Evolutionary conservation across 1,139 yeast genomes (phyloP), one percentile per base, ranked within the genome.

Genomic region (Sugiyamaella pinicola): DNA sequence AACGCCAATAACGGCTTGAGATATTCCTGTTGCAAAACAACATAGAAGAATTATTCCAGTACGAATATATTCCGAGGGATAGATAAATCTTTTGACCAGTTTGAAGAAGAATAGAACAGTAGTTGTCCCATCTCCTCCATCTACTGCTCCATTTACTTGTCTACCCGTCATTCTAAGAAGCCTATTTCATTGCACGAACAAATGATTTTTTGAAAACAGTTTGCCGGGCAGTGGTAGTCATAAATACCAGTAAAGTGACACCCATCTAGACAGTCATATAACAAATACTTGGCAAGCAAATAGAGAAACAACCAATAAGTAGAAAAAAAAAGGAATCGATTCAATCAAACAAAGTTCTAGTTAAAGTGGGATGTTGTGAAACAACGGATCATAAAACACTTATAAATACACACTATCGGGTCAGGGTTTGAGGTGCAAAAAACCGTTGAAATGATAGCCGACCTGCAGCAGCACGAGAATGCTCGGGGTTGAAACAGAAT

Each of bases 391-490:
- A 35, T 35, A 18, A 35, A 35, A 35, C n/a, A n/a, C n/a, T n/a
- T n/a, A n/a, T n/a, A n/a, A n/a, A n/a, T n/a, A n/a, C n/a, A n/a
- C n/a, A 35, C 24, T 17, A 35, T 35, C 39, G 39, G 39, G 39
- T 35, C 22, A 35, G 39, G 39, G 41, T 37, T 37, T 18, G 24
- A 37, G 17, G 12, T 4, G 24, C 5, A 35, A n/a, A 19, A 37
- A 37, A 18, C 41, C 41, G 41, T 37, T 37, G 41, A 37, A 13
- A 31, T 12, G 35, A 31, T 31, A 7, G 35, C 17, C 35, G 35
- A 31, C 35, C 6, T 31, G 35, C 35, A 31, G 35, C 31, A 26
- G 31, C n/a, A n/a, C n/a, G n/a, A n/a, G n/a, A n/a, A n/a, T n/a
- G n/a, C n/a, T n/a, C n/a, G n/a, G n/a, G n/a, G n/a, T n/a, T n/a